These are phyloP conservation scores for Talaromyces amestolkiae DNA, from an alignment of 2,329 filamentous ascomycete species.

Conservation along the genomic window DNA sequence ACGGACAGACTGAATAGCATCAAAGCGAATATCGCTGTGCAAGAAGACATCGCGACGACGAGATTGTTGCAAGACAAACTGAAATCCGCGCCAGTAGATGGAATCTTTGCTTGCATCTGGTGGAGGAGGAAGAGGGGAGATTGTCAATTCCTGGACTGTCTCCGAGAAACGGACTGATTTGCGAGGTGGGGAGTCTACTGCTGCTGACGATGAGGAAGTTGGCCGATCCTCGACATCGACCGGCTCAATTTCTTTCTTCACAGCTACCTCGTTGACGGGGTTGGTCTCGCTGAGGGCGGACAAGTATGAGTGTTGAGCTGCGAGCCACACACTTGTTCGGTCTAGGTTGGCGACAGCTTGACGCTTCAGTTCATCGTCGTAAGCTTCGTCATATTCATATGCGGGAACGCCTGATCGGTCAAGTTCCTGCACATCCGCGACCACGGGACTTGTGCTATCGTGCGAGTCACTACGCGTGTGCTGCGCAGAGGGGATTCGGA, in stretches of 20 bases:
- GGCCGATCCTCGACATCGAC: constrained; percentile 23
- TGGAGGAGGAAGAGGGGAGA: constrained; percentile 35
- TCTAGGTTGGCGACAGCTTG: constrained; percentile 72
- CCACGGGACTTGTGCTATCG: constrained; percentile 35
- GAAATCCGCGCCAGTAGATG: constrained; percentile 86
- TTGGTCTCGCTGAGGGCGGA: constrained; percentile 61
- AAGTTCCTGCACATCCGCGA: constrained; percentile 49
- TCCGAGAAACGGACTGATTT: constrained; percentile 35
- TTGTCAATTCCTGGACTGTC: constrained; percentile 36
- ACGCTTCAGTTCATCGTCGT: constrained; percentile 69
- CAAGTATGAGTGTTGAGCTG: constrained; percentile 76
- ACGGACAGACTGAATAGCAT: constrained; percentile 81
- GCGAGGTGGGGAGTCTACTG: constrained; percentile 25
- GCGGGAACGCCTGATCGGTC: constrained; percentile 61
- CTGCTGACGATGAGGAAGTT: constrained; percentile 22
- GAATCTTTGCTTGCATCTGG: constrained; percentile 61
- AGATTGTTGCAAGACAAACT: constrained; percentile 66
- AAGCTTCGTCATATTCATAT: constrained; percentile 70
- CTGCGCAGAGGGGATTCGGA: constrained; percentile 45
- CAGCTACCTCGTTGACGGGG: constrained; percentile 47
- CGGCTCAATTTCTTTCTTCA: constrained; percentile 21
- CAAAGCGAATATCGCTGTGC: constrained; percentile 79
- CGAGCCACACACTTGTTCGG: constrained; percentile 81
- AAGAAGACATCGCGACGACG: constrained; percentile 74
- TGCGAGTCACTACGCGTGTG: constrained; percentile 11